Base-by-base conservation (phyloP, 495 filamentous ascomycete species). In the Chaetomium cochliodes region DNA sequence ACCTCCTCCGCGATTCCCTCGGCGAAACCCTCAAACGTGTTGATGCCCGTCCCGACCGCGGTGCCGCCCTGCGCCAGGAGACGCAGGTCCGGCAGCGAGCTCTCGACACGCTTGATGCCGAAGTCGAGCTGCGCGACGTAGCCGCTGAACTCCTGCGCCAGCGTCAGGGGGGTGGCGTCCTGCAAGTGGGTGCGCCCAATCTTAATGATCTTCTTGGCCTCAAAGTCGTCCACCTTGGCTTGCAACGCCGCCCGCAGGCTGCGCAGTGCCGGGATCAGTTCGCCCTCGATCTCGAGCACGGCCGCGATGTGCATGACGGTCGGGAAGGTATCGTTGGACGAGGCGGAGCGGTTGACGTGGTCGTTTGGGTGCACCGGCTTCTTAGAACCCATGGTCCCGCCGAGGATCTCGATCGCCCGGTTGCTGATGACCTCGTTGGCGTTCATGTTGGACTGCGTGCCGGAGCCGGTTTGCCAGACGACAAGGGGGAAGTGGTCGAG, bases 381-480 rank as follows among this genome's bases (percentile, higher is more conserved):
- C 87, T 98, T 98, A 79, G 82, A 86, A 61, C 94, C 94, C 89
- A 92, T 97, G 67, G 82, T 86, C 67, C 94, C 94, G 63, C 94
- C 94, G 18, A 98, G 83, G 63, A 98, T 94, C 82, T 98, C 96
- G 77, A 98, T 98, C 49, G 94, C 94, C 64, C 94, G 92, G 85
- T 98, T 98, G 64, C 93, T 97, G 80, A 98, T 98, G 76, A 98
- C 94, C 80, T 98, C 94, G 80, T 98, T 98, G 75, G 94, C 93
- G 83, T 98, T 98, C 94, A 98, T 98, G 86, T 98, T 98, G 74
- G 92, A 96, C 81, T 98, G 94, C 28, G 94, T 98, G 71, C 94
- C 94, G 20, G 96, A 98, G 62, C 94, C 94, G 44, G 94, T 98
- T 79, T 98, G 94, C 94, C 94, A 98, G 72, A 98, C 93, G 59